Base-by-base conservation (phyloP, 495 filamentous ascomycete species). In the Trichocladium antarcticum region DNA sequence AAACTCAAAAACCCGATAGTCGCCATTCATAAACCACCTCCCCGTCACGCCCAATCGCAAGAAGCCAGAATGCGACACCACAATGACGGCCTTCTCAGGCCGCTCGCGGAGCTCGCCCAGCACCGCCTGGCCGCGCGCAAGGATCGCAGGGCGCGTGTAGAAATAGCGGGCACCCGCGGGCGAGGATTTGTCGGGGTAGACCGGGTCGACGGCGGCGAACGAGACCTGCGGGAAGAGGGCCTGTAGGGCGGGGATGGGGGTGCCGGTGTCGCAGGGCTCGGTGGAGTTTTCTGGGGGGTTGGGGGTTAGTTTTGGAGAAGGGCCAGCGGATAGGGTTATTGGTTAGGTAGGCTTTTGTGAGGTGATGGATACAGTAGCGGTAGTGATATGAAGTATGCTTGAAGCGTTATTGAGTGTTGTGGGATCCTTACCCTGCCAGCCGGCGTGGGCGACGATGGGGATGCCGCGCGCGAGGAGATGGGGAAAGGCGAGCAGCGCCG, bases 1-100 rank as follows among this genome's bases (percentile, higher is more conserved):
- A 47, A 80, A 77, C 3, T 81, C 74, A 53, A 81, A 82, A 36
- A 83, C 64, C 8, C 79, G 69, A 54, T 74, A 83, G 54, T 83
- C 79, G 6, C 73, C 79, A 54, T 83, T 83, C 37, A 67, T 68
- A 50, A 68, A 81, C 57, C 61, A 66, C 16, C 61, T 61, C 4
- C 71, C 64, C 6, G 67, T 66, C 20, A 81, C 68, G 5, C 62
- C 70, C 15, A 63, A 39, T 11, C 76, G 53, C 42, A 82, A 54
- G 54, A 82, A 82, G 3, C 70, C 77, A 1, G 77, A 77, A 56
- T 83, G 79, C 27, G 70, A 73, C 5, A 82, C 74, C 1, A 81
- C 78, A 6, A 78, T 62, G 49, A 83, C 73, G 41, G 75, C 72
- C 59, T 80, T 80, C 60, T 82, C 79, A 0, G 74, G 73, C 0